Evolutionary conservation across 208 protist genomes (phyloP).

Genomic region (Lotmaria passim): DNA sequence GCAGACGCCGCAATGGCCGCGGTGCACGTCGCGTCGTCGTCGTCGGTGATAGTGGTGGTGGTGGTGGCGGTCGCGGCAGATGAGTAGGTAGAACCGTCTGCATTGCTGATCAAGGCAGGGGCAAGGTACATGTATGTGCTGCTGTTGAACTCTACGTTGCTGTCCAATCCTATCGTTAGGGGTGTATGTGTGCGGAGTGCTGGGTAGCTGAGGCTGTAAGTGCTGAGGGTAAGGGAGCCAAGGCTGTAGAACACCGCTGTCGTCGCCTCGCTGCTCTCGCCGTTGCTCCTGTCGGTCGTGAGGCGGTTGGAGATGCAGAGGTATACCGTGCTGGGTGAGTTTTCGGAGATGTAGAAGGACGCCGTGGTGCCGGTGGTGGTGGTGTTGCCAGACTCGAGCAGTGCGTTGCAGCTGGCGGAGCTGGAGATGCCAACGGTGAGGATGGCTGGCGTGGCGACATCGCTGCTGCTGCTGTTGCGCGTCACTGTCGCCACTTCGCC

Average conservation of each 20-base stretch:
- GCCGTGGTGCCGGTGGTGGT: conserved; percentile 33
- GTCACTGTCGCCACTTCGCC: conserved; percentile 45
- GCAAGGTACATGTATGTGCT: conserved; percentile 43
- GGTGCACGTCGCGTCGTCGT: conserved; percentile 12
- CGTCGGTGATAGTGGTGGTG: not conserved
- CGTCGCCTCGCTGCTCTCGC: conserved; percentile 23
- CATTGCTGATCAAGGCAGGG: conserved; percentile 9
- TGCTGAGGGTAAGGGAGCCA: conserved; percentile 29
- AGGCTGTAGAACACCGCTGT: conserved; percentile 41
- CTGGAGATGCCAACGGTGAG: conserved; percentile 61
- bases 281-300: conserved; percentile 16
- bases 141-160: conserved; percentile 36
- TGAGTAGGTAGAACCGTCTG: not conserved
- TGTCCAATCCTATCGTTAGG: conserved; percentile 45
- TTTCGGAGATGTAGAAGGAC: conserved; percentile 49
- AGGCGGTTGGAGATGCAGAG: conserved; percentile 64
- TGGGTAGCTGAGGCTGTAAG: conserved; percentile 57
- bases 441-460: conserved; percentile 22
- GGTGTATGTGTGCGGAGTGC: conserved; percentile 40
- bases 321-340: conserved; percentile 33
- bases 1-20: conserved; percentile 19
- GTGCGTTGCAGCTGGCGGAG: conserved; percentile 29
- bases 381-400: conserved; percentile 39
- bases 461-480: conserved; percentile 33
- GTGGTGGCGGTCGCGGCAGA: no score